These are phyloP conservation scores for Aspergillus sclerotioniger DNA, from an alignment of 495 filamentous ascomycete species.

Conservation along the genomic window DNA sequence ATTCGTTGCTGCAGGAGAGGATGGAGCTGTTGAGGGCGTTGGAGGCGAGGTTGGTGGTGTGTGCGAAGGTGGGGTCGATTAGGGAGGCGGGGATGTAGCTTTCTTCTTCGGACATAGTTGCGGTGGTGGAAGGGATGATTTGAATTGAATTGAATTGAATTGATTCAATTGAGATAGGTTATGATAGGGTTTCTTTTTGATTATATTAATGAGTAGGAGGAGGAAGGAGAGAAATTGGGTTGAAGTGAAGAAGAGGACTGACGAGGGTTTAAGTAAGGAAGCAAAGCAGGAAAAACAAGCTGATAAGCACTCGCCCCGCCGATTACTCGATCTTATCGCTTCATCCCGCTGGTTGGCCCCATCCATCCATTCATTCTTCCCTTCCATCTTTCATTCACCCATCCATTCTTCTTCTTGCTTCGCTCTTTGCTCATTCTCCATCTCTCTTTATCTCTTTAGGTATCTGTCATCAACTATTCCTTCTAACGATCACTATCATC, in stretches of 20 bases:
- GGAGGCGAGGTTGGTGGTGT: constrained; percentile 70
- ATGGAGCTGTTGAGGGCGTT: constrained; percentile 69
- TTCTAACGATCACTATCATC: neutral
- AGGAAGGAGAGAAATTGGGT: neutral
- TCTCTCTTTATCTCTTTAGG: constrained; percentile 4
- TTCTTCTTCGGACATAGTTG: constrained; percentile 13
- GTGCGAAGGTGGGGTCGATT: constrained; percentile 68
- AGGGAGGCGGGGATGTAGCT: constrained; percentile 48
- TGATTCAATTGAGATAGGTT: neutral
- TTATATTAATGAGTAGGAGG: neutral
- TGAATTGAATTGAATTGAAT: too few relatives aligned
- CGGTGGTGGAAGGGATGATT: constrained; percentile 5
- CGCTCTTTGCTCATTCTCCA: neutral
- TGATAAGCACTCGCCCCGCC: constrained; percentile 9
- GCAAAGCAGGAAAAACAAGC: neutral
- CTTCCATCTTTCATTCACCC: constrained; percentile 1
- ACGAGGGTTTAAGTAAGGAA: neutral
- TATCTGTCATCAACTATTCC: neutral
- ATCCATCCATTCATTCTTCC: too few relatives aligned
- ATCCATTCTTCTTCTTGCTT: neutral
- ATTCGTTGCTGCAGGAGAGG: constrained; percentile 80
- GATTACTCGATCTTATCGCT: constrained; percentile 19
- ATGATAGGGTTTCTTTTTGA: neutral
- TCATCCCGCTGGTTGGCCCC: constrained; percentile 5
- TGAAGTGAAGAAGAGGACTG: neutral